Evolutionary conservation across 2,329 filamentous ascomycete species (phyloP).

Genomic region (Fusarium sp.): DNA sequence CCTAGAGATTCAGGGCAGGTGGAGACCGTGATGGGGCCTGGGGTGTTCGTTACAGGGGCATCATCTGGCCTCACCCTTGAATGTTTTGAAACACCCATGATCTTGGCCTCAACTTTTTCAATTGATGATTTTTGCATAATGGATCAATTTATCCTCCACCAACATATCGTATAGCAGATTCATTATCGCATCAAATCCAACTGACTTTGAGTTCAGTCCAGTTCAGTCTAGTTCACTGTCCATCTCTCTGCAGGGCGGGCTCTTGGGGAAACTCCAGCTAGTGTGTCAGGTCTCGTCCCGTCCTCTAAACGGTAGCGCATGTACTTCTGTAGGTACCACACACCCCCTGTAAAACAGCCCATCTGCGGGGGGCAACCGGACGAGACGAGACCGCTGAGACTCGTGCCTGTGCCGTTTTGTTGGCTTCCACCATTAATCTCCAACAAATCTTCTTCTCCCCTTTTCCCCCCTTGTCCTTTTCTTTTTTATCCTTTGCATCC

Average conservation of each 20-base stretch:
- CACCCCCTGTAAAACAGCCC: slow-evolving; percentile 18
- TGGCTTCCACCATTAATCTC: slow-evolving; percentile 22
- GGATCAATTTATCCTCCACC: not conserved
- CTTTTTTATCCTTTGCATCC: not conserved
- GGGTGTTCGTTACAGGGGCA: not conserved
- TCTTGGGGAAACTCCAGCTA: not conserved
- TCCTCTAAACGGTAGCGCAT: slow-evolving; percentile 3
- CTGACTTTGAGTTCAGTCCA: not conserved
- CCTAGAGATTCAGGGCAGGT: slow-evolving; percentile 4
- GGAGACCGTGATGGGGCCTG: not conserved
- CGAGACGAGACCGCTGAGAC: slow-evolving; percentile 18
- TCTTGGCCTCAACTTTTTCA: not conserved
- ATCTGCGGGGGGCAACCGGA: slow-evolving; percentile 1
- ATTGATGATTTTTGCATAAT: not conserved
- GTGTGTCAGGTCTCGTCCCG: not conserved
- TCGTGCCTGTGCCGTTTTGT: slow-evolving; percentile 16
- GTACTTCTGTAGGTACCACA: slow-evolving; percentile 10
- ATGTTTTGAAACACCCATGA: slow-evolving; percentile 21
- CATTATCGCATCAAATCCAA: not conserved
- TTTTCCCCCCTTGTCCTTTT: not conserved
- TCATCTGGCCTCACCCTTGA: slow-evolving; percentile 18
- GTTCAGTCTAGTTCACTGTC: not conserved
- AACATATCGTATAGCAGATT: not conserved
- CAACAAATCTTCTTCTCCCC: slow-evolving; percentile 21
- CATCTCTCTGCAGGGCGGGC: not conserved